phyloP scores from a whole-genome alignment of 169 alveolate genomes.

The Cryptosporidium baileyi region DNA sequence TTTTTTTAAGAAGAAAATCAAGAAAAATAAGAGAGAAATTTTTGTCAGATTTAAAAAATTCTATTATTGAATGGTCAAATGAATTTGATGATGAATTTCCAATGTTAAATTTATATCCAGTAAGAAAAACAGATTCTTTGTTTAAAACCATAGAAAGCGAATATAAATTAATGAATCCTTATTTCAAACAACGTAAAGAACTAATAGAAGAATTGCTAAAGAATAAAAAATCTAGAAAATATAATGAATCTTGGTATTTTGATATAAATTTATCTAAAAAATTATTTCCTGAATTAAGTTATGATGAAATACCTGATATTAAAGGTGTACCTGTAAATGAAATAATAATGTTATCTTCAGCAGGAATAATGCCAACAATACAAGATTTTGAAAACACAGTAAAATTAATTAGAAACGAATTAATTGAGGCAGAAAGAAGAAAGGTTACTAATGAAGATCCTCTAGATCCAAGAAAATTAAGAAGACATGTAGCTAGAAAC shows the following conservation, averaged over 20 bases:
- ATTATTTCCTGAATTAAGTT: conserved; percentile 36
- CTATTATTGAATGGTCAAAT: conserved; percentile 29
- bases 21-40: conserved; percentile 18
- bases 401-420: conserved; percentile 4
- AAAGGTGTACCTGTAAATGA: conserved; percentile 47
- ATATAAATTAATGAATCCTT: neutral
- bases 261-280: conserved; percentile 18
- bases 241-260: neutral
- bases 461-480: conserved; percentile 5
- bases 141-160: conserved; percentile 11
- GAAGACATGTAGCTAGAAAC: neutral
- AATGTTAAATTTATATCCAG: conserved; percentile 23
- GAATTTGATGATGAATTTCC: conserved; percentile 42
- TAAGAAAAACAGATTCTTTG: neutral
- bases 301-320: conserved; percentile 59
- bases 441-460: conserved; percentile 19
- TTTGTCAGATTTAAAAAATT: neutral
- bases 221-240: neutral
- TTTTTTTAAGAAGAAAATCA: conserved; percentile 36
- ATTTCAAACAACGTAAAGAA: neutral
- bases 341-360: neutral
- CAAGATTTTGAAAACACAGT: conserved; percentile 39
- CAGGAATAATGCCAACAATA: conserved; percentile 49
- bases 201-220: conserved; percentile 1
- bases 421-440: conserved; percentile 23